Base-by-base conservation (phyloP, 1,139 yeast genomes). In the Komagataea norvegica region DNA sequence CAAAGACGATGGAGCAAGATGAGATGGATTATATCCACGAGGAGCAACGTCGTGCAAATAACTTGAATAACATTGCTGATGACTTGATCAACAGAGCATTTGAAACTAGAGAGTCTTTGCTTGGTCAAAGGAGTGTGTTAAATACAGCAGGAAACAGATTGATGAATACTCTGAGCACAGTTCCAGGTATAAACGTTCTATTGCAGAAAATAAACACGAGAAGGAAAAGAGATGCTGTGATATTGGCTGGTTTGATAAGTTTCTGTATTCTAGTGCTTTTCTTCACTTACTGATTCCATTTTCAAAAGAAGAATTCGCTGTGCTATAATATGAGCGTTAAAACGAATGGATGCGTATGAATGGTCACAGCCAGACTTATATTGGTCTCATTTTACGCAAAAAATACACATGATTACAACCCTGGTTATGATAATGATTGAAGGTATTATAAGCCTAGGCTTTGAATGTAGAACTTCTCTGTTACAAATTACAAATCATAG, bases 121-220 rank as follows among this genome's bases (percentile, higher is more conserved):
- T 73, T 38, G 69, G 79, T 36, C 98, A 91, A 62, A 69, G 94
- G 41, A 72, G 72, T 31, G 61, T 74, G 11, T 65, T 91, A 37
- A 68, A 70, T 36, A 75, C 68, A 46, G 84, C 94, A 11, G 87
- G 81, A 46, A 70, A 75, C 45, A 69, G 77, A 42, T 66, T 89
- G 45, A 66, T 78, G 45, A 72, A 72, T 31, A 69, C 84, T 1
- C 63, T 88, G 33, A 77, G 74, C 50, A 60, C 72, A 34, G 73
- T 91, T 30, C 98, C 98, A 0, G 97, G 96, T 1, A 65, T 91
- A 33, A 84, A 82, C 55, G 76, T 77, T 11, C 61, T 93, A 42
- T 76, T 91, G 29, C 68, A 81, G 14, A 83, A 81, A 58, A 89
- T 91, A 49, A 88, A 88, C 58, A 82, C 95, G 3, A 71, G 97